Percentiles rank a stretch among this genome's conserved stretches.
phyloP scores from a whole-genome alignment of 441 rosid genomes.

The Erodium texanum region DNA sequence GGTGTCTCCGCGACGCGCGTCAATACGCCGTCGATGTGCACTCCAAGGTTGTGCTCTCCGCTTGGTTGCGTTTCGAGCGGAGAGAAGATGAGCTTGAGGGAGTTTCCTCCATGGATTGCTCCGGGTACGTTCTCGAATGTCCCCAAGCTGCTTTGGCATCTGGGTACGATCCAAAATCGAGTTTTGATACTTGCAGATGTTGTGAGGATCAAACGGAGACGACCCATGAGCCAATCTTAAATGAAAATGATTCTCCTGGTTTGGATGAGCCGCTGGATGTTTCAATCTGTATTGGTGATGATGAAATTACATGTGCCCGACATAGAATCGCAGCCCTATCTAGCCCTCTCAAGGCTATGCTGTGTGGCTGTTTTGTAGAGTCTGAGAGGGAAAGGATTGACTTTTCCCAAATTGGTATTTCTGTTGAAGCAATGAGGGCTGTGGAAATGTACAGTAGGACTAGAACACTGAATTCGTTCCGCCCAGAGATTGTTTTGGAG shows the following conservation, averaged over 20 bases:
- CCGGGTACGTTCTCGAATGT: slow-evolving; percentile 73
- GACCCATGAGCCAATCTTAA: slow-evolving; percentile 41
- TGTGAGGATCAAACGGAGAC: slow-evolving; percentile 26
- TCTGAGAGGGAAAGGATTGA: slow-evolving; percentile 55
- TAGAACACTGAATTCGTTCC: slow-evolving; percentile 36
- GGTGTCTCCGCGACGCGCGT: slow-evolving; percentile 72
- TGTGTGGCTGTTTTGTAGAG: slow-evolving; percentile 67
- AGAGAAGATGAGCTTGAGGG: slow-evolving; percentile 86
- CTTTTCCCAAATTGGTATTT: slow-evolving; percentile 63
- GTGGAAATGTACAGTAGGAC: slow-evolving; percentile 68
- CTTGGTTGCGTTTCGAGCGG: slow-evolving; percentile 88
- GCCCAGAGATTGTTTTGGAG: slow-evolving; percentile 56
- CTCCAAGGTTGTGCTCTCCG: slow-evolving; percentile 59
- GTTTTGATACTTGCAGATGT: slow-evolving; percentile 57
- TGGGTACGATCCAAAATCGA: slow-evolving; percentile 64
- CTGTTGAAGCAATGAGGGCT: slow-evolving; percentile 62
- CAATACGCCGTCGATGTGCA: slow-evolving; percentile 72
- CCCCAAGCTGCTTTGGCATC: slow-evolving; percentile 63
- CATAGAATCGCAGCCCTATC: slow-evolving; percentile 69
- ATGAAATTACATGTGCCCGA: slow-evolving; percentile 67
- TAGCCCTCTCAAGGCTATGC: slow-evolving; percentile 62
- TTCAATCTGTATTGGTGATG: slow-evolving; percentile 70
- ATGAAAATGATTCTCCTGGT: background rate
- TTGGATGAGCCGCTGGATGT: slow-evolving; percentile 56
- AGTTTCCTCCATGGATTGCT: slow-evolving; percentile 64